These are phyloP conservation scores for Penicillium oxalicum DNA, from an alignment of 2,329 filamentous ascomycete species.

Conservation along the genomic window DNA sequence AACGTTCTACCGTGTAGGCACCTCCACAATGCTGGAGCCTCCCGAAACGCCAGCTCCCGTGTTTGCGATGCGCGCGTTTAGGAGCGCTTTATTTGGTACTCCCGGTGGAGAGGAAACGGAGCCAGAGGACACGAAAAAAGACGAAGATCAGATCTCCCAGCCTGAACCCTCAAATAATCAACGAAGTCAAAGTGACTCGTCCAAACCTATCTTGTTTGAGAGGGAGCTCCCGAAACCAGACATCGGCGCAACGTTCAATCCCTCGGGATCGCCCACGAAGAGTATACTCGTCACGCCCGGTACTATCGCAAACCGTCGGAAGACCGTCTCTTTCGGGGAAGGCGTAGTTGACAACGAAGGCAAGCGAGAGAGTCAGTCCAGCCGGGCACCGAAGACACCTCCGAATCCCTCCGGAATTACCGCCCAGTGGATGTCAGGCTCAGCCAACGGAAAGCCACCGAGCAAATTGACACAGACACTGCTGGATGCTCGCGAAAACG, in stretches of 20 bases:
- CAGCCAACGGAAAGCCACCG: constrained; percentile 30
- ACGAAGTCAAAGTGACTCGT: constrained; percentile 16
- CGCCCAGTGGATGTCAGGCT: constrained; percentile 35
- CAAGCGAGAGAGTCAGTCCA: constrained; percentile 41
- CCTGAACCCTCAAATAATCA: constrained; percentile 16
- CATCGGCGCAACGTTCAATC: constrained; percentile 24
- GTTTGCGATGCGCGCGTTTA: constrained; percentile 62
- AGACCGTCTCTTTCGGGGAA: constrained; percentile 57
- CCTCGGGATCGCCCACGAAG: constrained; percentile 49
- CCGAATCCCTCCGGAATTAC: constrained; percentile 43
- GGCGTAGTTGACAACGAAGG: constrained; percentile 52
- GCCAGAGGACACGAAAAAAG: constrained; percentile 11
- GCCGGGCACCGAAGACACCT: constrained; percentile 45
- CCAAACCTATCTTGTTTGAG: constrained; percentile 16
- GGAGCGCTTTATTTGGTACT: constrained; percentile 59
- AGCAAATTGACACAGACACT: constrained; percentile 39
- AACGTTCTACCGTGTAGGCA: constrained; percentile 19
- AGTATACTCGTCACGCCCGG: constrained; percentile 61
- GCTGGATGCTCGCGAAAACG: constrained; percentile 36
- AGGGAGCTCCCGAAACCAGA: constrained; percentile 18
- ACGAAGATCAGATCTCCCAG: constrained; percentile 2
- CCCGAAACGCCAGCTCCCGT: constrained; percentile 61
- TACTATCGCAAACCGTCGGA: constrained; percentile 50
- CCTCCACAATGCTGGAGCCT: constrained; percentile 52
- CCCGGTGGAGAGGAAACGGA: constrained; percentile 48